Conservation (phyloP, 495 filamentous ascomycete genomes). For the Xylaria grammica region DNA sequence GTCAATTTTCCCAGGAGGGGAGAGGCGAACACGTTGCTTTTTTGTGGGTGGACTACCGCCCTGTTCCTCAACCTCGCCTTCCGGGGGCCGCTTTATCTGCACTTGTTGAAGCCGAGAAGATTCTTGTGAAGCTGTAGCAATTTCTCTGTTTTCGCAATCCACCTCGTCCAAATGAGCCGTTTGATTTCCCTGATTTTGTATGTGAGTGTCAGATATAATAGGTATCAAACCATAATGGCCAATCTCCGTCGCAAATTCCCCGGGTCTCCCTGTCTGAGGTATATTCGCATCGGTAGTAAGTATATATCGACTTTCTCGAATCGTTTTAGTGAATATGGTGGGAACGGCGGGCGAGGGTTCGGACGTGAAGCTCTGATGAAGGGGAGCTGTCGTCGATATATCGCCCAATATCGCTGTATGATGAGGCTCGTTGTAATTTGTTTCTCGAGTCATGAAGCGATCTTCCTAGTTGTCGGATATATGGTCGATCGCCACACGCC, state of each 20-base stretch:
- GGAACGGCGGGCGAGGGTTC: conserved; percentile 25
- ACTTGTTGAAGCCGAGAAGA: conserved; percentile 26
- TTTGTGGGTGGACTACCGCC: conserved; percentile 27
- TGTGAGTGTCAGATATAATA: conserved; percentile 26
- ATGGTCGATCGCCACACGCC: conserved; percentile 26
- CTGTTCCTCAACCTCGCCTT: conserved; percentile 30
- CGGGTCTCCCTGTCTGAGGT: conserved; percentile 28
- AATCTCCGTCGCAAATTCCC: conserved; percentile 34
- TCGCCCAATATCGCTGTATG: conserved; percentile 29
- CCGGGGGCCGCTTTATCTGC: conserved; percentile 31
- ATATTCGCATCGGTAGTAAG: conserved; percentile 28
- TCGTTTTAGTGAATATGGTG: conserved; percentile 23
- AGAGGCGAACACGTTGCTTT: conserved; percentile 34
- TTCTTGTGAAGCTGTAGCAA: conserved; percentile 23
- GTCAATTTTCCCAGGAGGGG: conserved; percentile 38
- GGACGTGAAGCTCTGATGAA: conserved; percentile 30
- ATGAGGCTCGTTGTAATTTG: conserved; percentile 31
- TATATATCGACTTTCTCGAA: conserved; percentile 25
- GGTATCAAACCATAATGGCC: conserved; percentile 38
- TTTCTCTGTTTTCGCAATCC: conserved; percentile 2
- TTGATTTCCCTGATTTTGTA: conserved; percentile 4
- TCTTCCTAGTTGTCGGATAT: conserved; percentile 24
- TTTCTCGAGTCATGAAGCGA: conserved; percentile 39
- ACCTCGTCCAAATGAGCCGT: neutral
- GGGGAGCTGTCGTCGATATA: conserved; percentile 28